Evolutionary conservation across 176 grass and related monocot species (phyloP).

Genomic region (Areca catechu): DNA sequence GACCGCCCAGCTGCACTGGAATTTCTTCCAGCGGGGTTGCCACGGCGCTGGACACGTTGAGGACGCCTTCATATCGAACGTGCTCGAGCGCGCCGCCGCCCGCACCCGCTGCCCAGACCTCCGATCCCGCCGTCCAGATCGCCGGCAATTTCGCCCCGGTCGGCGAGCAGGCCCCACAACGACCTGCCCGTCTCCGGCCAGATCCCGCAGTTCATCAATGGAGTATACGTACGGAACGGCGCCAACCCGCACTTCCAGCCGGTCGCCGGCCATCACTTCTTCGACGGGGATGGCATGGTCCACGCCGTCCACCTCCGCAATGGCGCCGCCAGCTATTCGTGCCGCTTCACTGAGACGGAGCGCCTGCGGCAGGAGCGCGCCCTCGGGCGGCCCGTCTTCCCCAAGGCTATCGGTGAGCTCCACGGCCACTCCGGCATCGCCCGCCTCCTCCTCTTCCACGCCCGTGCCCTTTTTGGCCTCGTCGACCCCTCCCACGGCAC

Average conservation of each 20-base stretch:
- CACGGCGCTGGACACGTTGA: conserved; percentile 48
- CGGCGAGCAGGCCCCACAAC: background rate
- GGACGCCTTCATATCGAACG: conserved; percentile 21
- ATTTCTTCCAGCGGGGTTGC: conserved; percentile 46
- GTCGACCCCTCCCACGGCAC: background rate
- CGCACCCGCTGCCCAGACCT: background rate
- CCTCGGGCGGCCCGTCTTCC: background rate
- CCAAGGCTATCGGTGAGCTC: conserved; percentile 11
- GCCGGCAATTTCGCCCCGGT: conserved; percentile 15
- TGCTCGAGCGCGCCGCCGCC: conserved; percentile 64
- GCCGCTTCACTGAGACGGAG: conserved; percentile 12
- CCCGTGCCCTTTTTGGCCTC: background rate
- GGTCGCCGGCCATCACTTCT: conserved; percentile 9
- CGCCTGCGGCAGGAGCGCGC: conserved; percentile 3
- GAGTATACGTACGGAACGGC: conserved; percentile 6
- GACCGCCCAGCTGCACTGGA: conserved; percentile 21
- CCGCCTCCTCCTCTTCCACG: background rate
- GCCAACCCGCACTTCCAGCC: conserved; percentile 12
- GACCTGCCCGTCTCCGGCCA: background rate
- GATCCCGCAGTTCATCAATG: background rate
- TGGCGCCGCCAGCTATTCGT: background rate
- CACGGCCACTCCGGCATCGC: conserved; percentile 4
- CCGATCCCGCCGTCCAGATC: conserved; percentile 6
- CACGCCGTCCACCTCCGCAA: conserved; percentile 1
- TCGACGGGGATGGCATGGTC: conserved; percentile 22